These are phyloP conservation scores for Arabidopsis arenosa DNA, from an alignment of 345 rosid species.

Conservation along the genomic window DNA sequence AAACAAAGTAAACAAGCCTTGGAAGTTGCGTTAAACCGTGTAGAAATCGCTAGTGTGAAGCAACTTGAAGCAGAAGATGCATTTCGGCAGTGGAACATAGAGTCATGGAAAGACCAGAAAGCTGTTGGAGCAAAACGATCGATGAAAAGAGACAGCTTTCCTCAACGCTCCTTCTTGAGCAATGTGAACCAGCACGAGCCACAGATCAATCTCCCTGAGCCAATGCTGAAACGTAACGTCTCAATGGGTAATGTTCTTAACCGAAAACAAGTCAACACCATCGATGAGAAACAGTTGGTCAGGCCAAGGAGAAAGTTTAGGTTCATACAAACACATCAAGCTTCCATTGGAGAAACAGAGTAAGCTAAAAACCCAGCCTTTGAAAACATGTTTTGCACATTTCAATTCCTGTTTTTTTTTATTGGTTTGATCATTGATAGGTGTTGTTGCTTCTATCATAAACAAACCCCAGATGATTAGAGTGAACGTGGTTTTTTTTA, in stretches of 20 bases:
- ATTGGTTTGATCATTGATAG: constrained; percentile 30
- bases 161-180: constrained; percentile 48
- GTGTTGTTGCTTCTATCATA: constrained; percentile 33
- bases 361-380: constrained; percentile 59
- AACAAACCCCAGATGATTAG: constrained; percentile 22
- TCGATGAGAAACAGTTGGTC: constrained; percentile 59
- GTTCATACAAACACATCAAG: constrained; percentile 77
- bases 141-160: constrained; percentile 45
- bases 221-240: constrained; percentile 60
- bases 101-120: constrained; percentile 48
- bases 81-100: constrained; percentile 68
- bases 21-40: constrained; percentile 65
- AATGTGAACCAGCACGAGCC: constrained; percentile 44
- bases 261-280: constrained; percentile 57
- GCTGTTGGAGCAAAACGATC: constrained; percentile 34
- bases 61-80: constrained; percentile 86
- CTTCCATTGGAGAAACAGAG: constrained; percentile 62
- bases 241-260: constrained; percentile 81
- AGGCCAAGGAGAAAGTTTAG: constrained; percentile 75
- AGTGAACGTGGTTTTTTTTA: not conserved
- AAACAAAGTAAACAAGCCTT: constrained; percentile 68
- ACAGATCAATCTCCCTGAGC: constrained; percentile 44
- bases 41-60: constrained; percentile 69
- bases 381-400: constrained; percentile 32
- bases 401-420: not conserved